Percentiles rank a stretch among this genome's conserved stretches.
Conservation (phyloP, 177 flowering plant species). For the Vitis hybrid region DNA sequence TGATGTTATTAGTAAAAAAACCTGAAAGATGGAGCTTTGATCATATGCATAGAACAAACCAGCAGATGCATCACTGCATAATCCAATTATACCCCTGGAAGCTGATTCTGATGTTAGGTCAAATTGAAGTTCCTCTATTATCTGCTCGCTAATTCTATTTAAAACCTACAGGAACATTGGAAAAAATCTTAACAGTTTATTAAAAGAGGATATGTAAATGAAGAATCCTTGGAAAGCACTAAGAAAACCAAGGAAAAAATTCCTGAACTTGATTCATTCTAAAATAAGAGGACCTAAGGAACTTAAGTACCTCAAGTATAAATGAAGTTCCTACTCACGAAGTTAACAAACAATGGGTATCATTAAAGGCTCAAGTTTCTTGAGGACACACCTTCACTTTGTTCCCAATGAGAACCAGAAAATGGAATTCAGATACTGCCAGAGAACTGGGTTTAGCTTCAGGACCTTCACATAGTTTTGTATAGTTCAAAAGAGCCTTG, state of each 20-base stretch:
- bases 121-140: slow-evolving; percentile 91
- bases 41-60: slow-evolving; percentile 98
- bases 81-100: slow-evolving; percentile 84
- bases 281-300: background rate
- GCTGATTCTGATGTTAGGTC: slow-evolving; percentile 75
- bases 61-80: slow-evolving; percentile 98
- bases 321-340: background rate
- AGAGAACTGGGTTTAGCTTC: slow-evolving; percentile 85
- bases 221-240: background rate
- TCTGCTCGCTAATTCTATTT: slow-evolving; percentile 88
- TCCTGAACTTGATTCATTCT: background rate
- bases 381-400: slow-evolving; percentile 75
- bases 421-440: slow-evolving; percentile 94
- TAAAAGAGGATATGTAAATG: background rate
- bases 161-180: slow-evolving; percentile 62
- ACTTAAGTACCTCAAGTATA: background rate
- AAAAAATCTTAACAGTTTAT: background rate
- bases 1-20: slow-evolving; percentile 22
- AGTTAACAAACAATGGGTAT: background rate
- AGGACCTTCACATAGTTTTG: slow-evolving; percentile 71
- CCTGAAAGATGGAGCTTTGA: slow-evolving; percentile 94
- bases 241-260: background rate
- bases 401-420: slow-evolving; percentile 88
- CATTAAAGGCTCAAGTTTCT: background rate
- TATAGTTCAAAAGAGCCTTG: slow-evolving; percentile 84